Evolutionary conservation across 225 moss, liverwort and hornwort genomes (phyloP), one percentile per base, ranked within the genome.

Genomic region (Anthoceros angustus): DNA sequence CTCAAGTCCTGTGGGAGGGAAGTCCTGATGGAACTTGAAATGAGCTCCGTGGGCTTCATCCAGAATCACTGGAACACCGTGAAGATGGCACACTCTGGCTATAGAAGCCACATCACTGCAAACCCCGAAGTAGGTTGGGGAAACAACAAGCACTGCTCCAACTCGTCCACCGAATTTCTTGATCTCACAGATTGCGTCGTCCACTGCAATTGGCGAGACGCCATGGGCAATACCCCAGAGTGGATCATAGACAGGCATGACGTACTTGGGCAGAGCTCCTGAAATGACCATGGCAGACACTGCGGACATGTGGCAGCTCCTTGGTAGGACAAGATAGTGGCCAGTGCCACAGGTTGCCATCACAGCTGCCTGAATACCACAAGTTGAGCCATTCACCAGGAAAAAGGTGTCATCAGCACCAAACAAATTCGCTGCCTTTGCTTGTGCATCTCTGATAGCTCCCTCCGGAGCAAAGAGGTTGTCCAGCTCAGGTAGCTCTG

Each of bases 41-140:
- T 95, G 94, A 5, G 86, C 94, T 48, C 94, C 94, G 26, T 95
- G 94, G 7, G 94, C 94, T 69, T 95, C 94, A 67, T 95, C 94
- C 21, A 95, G 65, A 49, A 95, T 81, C 12, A 95, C 81, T 39
- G 86, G 80, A 42, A 90, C 63, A 2, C 70, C 71, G 49, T 85
- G 67, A 32, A 68, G 65, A 70, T 82, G 82, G 50, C 90, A 95
- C 2, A 82, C 65, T 12, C 68, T 66, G 1, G 86, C 86, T 42
- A 95, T 72, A 21, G 78, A 77, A 2, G 23, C 45, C 10, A 88
- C 61, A 7, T 72, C 50, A 68, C 88, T 90, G 73, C 90, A 85
- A 15, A 88, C 76, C 38, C 90, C 94, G 68, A 80, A 88, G 66
- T 90, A 90, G 20, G 90, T 95, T 14, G 94, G 94, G 2, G 94